phyloP scores from a whole-genome alignment of 169 alveolate genomes.

The Plasmodium malariae region DNA sequence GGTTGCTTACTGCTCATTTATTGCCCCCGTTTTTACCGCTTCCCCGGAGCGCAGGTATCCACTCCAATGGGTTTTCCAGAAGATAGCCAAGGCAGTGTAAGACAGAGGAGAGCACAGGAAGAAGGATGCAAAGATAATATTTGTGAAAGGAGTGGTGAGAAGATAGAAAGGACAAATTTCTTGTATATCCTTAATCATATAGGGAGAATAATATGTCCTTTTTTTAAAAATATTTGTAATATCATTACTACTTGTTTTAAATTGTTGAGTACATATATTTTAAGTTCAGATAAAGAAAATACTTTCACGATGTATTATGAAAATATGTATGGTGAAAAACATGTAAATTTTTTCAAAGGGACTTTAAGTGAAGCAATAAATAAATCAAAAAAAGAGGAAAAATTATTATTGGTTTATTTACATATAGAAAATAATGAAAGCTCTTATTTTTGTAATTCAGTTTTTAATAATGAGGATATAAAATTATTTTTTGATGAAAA shows the following conservation, averaged over 20 bases:
- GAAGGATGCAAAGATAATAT: neutral
- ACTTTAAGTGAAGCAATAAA: constrained; percentile 51
- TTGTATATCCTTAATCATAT: neutral
- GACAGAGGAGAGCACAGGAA: neutral
- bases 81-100: neutral
- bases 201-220: constrained; percentile 24
- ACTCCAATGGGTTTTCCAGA: too few relatives aligned
- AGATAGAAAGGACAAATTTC: constrained; percentile 25
- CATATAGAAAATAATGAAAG: constrained; percentile 47
- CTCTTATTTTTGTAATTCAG: constrained; percentile 19
- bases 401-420: constrained; percentile 45
- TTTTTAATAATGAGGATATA: constrained; percentile 34
- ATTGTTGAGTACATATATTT: constrained; percentile 21
- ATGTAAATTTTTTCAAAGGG: constrained; percentile 37
- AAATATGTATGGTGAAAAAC: constrained; percentile 22
- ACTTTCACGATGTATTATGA: constrained; percentile 27
- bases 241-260: constrained; percentile 27
- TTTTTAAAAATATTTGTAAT: constrained; percentile 15
- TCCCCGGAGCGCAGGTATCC: too few relatives aligned
- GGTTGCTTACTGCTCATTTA: too few relatives aligned
- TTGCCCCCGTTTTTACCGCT: too few relatives aligned
- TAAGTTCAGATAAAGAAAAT: neutral
- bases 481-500: constrained; percentile 18
- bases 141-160: neutral
- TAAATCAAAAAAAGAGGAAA: constrained; percentile 34